phyloP scores from a whole-genome alignment of 148 eudicot species.

The Heliosperma pusillum region DNA sequence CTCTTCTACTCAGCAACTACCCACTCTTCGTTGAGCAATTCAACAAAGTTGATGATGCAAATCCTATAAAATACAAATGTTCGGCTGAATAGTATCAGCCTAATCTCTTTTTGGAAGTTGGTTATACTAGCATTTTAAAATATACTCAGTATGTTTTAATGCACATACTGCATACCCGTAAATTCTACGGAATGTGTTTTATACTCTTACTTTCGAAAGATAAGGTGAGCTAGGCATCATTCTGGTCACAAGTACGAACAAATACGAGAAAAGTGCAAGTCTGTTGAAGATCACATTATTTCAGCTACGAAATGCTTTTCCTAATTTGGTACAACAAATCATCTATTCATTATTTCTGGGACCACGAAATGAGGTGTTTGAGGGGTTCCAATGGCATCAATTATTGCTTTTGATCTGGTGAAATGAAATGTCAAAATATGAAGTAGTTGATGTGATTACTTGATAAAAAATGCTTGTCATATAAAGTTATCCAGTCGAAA shows the following conservation, averaged over 20 bases:
- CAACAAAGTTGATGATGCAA: too few species aligned
- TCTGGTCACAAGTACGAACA: background rate
- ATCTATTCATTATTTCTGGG: background rate
- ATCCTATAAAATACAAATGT: too few species aligned
- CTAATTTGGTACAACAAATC: constrained; percentile 9
- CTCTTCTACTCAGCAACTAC: too few species aligned
- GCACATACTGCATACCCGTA: too few species aligned
- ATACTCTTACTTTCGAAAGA: too few species aligned
- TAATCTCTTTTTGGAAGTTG: too few species aligned
- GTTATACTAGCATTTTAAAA: too few species aligned
- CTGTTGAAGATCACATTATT: background rate
- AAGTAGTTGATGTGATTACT: background rate
- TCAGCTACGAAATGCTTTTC: background rate
- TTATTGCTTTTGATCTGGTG: background rate
- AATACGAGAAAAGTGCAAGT: background rate
- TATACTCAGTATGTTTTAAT: too few species aligned
- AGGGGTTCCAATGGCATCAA: background rate
- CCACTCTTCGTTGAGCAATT: too few species aligned
- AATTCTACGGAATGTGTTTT: too few species aligned
- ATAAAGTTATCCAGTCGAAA: background rate
- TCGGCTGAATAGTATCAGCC: too few species aligned
- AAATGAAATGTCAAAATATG: background rate
- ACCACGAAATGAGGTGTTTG: background rate
- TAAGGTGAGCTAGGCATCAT: too few species aligned
- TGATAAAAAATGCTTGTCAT: background rate